Evolutionary conservation across 352 stramenopile genomes (phyloP).

Genomic region (Peronospora tabacina): DNA sequence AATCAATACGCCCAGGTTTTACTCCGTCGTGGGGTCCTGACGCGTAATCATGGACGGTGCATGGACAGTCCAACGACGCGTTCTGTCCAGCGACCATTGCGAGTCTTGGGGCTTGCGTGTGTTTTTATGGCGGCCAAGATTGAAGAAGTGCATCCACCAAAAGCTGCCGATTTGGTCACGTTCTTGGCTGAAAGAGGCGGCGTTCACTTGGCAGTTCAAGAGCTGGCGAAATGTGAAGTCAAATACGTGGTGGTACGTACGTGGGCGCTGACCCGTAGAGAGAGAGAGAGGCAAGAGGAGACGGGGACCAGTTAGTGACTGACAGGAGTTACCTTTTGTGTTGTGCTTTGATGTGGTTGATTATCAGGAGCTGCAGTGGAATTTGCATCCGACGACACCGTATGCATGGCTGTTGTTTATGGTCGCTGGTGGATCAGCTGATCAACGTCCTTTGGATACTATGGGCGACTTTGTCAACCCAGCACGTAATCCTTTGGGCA

Average conservation of each 20-base stretch:
- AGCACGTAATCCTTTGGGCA: constrained; percentile 46
- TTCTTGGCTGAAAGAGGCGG: constrained; percentile 48
- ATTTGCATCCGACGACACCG: constrained; percentile 65
- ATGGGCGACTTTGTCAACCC: constrained; percentile 73
- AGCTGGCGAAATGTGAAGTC: constrained; percentile 52
- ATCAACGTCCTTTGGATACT: constrained; percentile 53
- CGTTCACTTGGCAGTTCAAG: constrained; percentile 36
- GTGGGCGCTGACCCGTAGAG: background rate
- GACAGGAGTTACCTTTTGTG: background rate
- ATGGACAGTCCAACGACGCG: constrained; percentile 30
- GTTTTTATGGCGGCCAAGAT: constrained; percentile 85
- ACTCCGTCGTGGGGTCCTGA: constrained; percentile 44
- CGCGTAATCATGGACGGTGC: constrained; percentile 28
- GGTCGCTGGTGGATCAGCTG: constrained; percentile 52
- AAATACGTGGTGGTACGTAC: constrained; percentile 52
- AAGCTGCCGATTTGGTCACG: constrained; percentile 54
- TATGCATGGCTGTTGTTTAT: constrained; percentile 76
- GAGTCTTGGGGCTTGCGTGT: constrained; percentile 47
- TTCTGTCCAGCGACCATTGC: constrained; percentile 47
- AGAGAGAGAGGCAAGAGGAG: background rate
- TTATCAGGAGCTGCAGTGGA: constrained; percentile 72
- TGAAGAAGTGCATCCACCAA: constrained; percentile 72
- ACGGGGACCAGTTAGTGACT: background rate
- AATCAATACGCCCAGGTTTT: constrained; percentile 73
- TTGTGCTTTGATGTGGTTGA: constrained; percentile 2